Evolutionary conservation across 2,329 filamentous ascomycete species (phyloP).

Genomic region (Colletotrichum echinochloae): DNA sequence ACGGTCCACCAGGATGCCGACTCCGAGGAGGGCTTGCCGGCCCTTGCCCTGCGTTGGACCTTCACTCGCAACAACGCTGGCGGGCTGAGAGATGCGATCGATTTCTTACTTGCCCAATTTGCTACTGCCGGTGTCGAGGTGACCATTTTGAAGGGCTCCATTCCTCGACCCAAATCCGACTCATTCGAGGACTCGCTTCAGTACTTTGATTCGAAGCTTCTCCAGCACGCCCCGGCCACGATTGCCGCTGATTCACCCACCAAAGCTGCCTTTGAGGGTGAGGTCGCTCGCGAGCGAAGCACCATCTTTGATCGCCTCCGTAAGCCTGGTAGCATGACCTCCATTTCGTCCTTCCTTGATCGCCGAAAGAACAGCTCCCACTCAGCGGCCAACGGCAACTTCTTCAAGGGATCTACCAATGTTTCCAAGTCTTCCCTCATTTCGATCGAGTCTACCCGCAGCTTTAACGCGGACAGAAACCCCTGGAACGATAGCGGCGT

Average conservation of each 20-base stretch:
- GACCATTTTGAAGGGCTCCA: constrained; percentile 89
- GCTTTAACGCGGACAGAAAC: constrained; percentile 90
- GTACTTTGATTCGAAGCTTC: constrained; percentile 95
- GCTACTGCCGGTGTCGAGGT: constrained; percentile 91
- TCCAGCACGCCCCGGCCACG: constrained; percentile 89
- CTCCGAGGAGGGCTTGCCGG: constrained; percentile 68
- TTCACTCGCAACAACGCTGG: constrained; percentile 98
- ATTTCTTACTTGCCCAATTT: constrained; percentile 88
- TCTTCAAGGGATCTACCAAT: constrained; percentile 93
- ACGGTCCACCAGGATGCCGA: constrained; percentile 75
- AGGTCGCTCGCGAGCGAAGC: constrained; percentile 81
- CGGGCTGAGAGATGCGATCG: constrained; percentile 93
- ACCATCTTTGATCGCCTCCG: constrained; percentile 92
- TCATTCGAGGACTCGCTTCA: constrained; percentile 97
- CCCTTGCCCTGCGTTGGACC: constrained; percentile 76
- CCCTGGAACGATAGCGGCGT: constrained; percentile 98
- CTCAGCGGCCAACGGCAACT: constrained; percentile 81
- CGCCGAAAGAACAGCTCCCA: constrained; percentile 94
- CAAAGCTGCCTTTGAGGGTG: constrained; percentile 85
- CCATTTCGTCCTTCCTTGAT: constrained; percentile 95
- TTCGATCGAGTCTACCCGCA: constrained; percentile 94
- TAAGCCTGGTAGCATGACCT: constrained; percentile 94
- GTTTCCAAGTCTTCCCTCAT: constrained; percentile 96
- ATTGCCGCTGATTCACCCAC: constrained; percentile 89
- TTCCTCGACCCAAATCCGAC: constrained; percentile 97